These are phyloP conservation scores for Quercus berberidifolia DNA, from an alignment of 306 rosid genomes.

Conservation along the genomic window DNA sequence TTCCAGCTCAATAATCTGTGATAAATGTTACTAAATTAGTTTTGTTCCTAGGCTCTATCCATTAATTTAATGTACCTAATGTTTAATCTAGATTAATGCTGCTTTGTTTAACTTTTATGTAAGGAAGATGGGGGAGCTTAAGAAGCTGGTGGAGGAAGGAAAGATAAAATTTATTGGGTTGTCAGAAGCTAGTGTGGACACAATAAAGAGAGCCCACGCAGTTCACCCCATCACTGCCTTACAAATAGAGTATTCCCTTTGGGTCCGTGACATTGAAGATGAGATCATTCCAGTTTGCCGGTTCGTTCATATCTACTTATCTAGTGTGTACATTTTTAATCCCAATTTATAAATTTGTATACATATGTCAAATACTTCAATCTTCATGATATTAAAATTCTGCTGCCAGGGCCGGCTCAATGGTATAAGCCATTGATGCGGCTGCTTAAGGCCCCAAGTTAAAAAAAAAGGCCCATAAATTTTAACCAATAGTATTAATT, in stretches of 20 bases:
- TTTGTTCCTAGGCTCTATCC: too few relatives aligned
- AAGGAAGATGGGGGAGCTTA: conserved; percentile 59
- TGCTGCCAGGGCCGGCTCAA: too few relatives aligned
- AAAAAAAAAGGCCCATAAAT: too few relatives aligned
- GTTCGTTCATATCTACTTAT: conserved; percentile 25
- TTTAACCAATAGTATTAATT: too few relatives aligned
- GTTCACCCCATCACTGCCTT: conserved; percentile 79
- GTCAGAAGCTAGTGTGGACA: conserved; percentile 57
- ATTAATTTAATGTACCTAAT: neutral
- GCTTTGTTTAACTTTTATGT: conserved; percentile 5
- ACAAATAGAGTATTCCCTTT: conserved; percentile 72
- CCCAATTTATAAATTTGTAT: neutral
- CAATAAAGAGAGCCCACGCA: conserved; percentile 60
- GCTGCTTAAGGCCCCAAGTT: too few relatives aligned
- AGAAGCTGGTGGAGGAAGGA: conserved; percentile 58
- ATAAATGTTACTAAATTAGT: too few relatives aligned
- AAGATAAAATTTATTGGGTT: conserved; percentile 61
- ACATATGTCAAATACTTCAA: neutral
- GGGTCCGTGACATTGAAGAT: conserved; percentile 62
- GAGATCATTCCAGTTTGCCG: conserved; percentile 66
- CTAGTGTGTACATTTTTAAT: neutral
- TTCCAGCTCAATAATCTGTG: too few relatives aligned
- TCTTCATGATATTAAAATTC: neutral
- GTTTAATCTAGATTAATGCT: neutral
- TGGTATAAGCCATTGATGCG: too few relatives aligned